Conservation (phyloP, 192 early-diverging fungal genomes). For the Fimicolochytrium jonesii region DNA sequence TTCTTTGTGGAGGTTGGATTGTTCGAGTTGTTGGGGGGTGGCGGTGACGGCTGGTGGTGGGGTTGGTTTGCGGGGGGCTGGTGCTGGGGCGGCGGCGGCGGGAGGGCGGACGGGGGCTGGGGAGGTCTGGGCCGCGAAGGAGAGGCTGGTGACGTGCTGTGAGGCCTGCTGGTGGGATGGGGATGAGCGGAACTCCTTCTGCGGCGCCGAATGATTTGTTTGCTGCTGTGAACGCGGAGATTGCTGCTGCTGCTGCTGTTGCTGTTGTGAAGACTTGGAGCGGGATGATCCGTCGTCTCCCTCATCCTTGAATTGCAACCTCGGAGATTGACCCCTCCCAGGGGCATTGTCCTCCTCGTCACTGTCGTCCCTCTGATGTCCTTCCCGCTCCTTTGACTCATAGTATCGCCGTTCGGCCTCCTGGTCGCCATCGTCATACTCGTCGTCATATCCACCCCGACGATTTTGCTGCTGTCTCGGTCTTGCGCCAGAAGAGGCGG, state of each 20-base stretch:
- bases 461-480: too few relatives aligned
- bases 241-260: neutral
- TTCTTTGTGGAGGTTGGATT: conserved; percentile 29
- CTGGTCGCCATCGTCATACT: conserved; percentile 1
- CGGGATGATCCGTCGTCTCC: neutral
- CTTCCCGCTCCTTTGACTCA: neutral
- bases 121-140: too few relatives aligned
- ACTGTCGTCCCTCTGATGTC: neutral
- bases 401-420: conserved; percentile 13
- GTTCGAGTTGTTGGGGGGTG: conserved; percentile 29
- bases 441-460: neutral
- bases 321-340: too few relatives aligned
- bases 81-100: neutral
- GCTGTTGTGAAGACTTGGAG: neutral
- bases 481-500: conserved; percentile 28
- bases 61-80: neutral
- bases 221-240: neutral
- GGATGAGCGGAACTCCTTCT: too few relatives aligned
- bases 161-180: too few relatives aligned
- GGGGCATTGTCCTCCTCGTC: neutral
- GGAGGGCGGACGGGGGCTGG: too few relatives aligned
- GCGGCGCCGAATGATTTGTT: too few relatives aligned
- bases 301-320: neutral
- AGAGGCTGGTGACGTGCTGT: too few relatives aligned
- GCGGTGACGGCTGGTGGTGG: conserved; percentile 31